Conservation (phyloP, 2,329 filamentous ascomycete genomes). For the Aureobasidium sp. region DNA sequence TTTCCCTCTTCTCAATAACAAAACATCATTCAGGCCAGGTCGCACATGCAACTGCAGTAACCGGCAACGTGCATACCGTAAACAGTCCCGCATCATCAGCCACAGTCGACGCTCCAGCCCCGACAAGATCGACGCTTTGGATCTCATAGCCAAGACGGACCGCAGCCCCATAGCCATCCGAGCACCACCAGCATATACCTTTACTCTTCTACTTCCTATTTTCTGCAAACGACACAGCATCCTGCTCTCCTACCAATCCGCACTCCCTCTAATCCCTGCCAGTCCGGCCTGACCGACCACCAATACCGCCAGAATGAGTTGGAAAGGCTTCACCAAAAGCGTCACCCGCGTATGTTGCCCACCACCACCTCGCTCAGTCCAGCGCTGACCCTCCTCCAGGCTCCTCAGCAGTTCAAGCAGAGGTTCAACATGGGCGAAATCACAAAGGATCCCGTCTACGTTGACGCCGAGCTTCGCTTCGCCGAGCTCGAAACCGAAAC, state of each 20-base stretch:
- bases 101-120: background rate
- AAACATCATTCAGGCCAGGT: background rate
- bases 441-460: constrained; percentile 90
- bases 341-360: constrained; percentile 63
- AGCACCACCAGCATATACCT: background rate
- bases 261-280: background rate
- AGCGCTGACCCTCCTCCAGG: constrained; percentile 58
- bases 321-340: constrained; percentile 92
- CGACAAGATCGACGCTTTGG: background rate
- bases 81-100: background rate
- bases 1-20: background rate
- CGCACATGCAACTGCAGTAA: background rate
- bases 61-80: background rate
- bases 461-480: constrained; percentile 89
- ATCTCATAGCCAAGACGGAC: constrained; percentile 3
- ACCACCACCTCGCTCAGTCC: constrained; percentile 68
- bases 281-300: background rate
- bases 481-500: constrained; percentile 91
- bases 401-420: constrained; percentile 84
- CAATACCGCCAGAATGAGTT: constrained; percentile 63
- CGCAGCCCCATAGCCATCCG: background rate
- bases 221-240: too few species aligned
- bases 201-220: background rate
- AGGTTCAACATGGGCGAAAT: constrained; percentile 94
- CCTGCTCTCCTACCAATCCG: background rate